Conservation (phyloP, 768 basidiomycete genomes). For the Tephrocybe sp. region DNA sequence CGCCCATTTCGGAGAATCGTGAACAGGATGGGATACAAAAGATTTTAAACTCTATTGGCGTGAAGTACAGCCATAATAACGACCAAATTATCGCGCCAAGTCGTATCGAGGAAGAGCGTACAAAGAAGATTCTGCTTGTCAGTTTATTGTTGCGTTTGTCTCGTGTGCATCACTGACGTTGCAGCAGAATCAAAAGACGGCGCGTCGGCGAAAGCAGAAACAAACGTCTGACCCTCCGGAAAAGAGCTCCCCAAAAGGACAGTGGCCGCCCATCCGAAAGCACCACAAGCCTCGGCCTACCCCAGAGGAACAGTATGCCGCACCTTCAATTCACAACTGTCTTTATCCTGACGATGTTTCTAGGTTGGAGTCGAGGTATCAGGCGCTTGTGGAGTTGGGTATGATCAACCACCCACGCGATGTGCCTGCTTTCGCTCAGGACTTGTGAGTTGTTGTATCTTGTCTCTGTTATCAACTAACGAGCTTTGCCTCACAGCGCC, state of each 20-base stretch:
- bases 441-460: constrained; percentile 51
- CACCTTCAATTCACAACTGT: neutral
- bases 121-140: constrained; percentile 52
- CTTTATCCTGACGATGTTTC: neutral
- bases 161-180: neutral
- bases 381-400: constrained; percentile 61
- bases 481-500: constrained; percentile 23
- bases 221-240: constrained; percentile 16
- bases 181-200: constrained; percentile 24
- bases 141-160: constrained; percentile 2
- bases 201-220: constrained; percentile 22
- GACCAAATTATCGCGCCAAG: constrained; percentile 68
- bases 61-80: constrained; percentile 74
- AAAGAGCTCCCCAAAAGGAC: constrained; percentile 31
- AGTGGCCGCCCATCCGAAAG: constrained; percentile 65
- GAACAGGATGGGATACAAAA: constrained; percentile 49
- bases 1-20: constrained; percentile 26
- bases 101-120: constrained; percentile 63
- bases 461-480: constrained; percentile 1
- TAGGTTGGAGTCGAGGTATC: constrained; percentile 54
- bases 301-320: constrained; percentile 48
- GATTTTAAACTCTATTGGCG: constrained; percentile 57
- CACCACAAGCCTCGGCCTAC: constrained; percentile 50
- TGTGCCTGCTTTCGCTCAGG: constrained; percentile 54
- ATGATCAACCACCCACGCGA: constrained; percentile 53